These are phyloP conservation scores for Diaporthe vaccinii DNA, from an alignment of 2,329 filamentous ascomycete species.

Conservation along the genomic window DNA sequence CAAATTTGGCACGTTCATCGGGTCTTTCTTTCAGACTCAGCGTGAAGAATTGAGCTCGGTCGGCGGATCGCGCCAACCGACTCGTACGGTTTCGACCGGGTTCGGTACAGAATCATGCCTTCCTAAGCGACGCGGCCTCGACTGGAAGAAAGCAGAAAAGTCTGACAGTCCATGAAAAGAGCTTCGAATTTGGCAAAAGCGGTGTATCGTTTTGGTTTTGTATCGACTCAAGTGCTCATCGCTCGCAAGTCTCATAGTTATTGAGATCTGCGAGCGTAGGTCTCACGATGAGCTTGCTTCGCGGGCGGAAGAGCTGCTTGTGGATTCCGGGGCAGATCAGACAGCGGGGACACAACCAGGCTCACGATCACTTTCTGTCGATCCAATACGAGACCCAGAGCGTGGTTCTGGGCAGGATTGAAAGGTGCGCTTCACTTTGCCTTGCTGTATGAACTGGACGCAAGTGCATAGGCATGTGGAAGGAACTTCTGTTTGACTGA, in stretches of 20 bases:
- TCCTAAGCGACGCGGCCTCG: neutral
- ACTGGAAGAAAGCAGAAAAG: neutral
- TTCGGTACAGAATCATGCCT: neutral
- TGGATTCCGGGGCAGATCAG: neutral
- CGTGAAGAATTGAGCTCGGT: neutral
- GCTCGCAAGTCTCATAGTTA: neutral
- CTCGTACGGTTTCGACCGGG: conserved; percentile 2
- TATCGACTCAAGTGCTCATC: neutral
- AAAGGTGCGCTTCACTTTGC: neutral
- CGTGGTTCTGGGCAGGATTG: neutral
- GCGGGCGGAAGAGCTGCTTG: neutral
- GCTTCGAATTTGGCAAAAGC: neutral
- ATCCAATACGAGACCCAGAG: neutral
- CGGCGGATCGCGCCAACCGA: neutral
- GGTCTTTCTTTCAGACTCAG: neutral
- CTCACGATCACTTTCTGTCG: neutral
- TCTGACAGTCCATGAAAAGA: neutral
- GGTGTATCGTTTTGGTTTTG: no score
- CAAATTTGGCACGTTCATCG: neutral
- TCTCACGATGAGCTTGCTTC: neutral
- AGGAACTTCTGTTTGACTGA: neutral
- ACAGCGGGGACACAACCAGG: neutral
- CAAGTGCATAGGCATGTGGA: neutral
- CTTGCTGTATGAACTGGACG: neutral
- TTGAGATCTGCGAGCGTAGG: neutral